Conservation (phyloP, 345 rosid species). For the sweet orange (Citrus sinensis) region DVS_A1.0 CM039167.1:16275001-16275500, state of each 20-base stretch:
- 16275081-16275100: not conserved
- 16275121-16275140: not conserved
- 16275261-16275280: not conserved
- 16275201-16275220: not conserved
- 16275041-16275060: not conserved
- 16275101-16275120: not conserved
- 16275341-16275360: no score
- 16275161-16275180: not conserved
- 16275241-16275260: no score
- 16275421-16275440: no score
- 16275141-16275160: not conserved
- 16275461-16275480: no score
- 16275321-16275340: no score
- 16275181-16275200: not conserved
- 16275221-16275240: not conserved
- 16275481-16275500: no score
- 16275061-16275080: not conserved
- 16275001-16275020: not conserved
- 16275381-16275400: no score
- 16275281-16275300: not conserved
- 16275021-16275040: not conserved
- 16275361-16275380: no score
- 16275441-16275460: no score
- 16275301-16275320: not conserved
- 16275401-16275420: no score